Conservation (phyloP, 2,329 filamentous ascomycete species). For the Calonectria pseudoreteaudii region DNA sequence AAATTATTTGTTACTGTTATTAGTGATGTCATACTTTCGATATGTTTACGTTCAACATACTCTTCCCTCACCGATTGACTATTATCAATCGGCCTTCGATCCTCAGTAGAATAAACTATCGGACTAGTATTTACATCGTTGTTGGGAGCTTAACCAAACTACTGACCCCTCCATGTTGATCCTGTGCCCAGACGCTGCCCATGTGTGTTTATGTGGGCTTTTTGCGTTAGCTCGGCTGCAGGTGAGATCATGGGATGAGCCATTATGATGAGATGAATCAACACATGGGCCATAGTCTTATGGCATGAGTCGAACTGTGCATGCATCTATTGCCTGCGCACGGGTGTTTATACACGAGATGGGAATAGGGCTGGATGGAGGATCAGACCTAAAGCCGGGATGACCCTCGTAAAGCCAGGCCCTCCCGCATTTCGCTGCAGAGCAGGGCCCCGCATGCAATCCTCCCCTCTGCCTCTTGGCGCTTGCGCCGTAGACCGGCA, state of each 20-base stretch:
- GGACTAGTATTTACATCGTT: background rate
- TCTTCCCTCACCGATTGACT: too few species aligned
- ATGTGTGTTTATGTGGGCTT: background rate
- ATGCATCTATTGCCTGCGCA: constrained; percentile 1
- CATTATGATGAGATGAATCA: background rate
- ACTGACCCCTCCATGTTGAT: background rate
- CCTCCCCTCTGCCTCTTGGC: background rate
- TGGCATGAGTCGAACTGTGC: background rate
- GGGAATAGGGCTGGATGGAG: background rate
- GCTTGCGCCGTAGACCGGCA: background rate
- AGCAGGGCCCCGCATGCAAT: background rate
- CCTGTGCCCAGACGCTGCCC: background rate
- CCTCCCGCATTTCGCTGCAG: background rate
- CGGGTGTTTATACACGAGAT: background rate
- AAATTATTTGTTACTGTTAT: too few species aligned
- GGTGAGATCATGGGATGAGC: background rate
- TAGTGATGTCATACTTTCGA: too few species aligned
- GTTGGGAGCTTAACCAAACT: background rate
- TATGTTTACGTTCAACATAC: too few species aligned
- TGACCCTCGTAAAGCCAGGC: background rate
- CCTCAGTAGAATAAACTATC: background rate
- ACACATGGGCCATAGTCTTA: background rate
- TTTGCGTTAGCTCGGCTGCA: background rate
- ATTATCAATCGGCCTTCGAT: background rate
- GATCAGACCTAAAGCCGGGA: background rate